Percentiles rank a stretch among this genome's conserved stretches.
These are phyloP conservation scores for Moelleriella libera DNA, from an alignment of 2,329 filamentous ascomycete species.

Conservation along the genomic window DNA sequence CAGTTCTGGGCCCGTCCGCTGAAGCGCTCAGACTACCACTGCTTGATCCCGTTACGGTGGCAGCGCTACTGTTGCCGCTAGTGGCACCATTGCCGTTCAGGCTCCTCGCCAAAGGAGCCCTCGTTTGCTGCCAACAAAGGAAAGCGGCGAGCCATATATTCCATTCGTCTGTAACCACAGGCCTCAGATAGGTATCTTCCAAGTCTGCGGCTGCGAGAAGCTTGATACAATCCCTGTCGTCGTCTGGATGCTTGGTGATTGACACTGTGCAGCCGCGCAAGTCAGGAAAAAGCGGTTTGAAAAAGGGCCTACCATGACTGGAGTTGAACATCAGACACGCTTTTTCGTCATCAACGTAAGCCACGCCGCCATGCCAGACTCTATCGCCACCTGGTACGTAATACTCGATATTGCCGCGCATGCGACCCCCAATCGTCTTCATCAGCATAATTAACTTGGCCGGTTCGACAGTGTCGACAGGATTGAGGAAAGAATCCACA, in stretches of 20 bases:
- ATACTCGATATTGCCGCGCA: conserved; percentile 68
- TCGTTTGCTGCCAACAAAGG: conserved; percentile 68
- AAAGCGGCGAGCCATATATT: conserved; percentile 71
- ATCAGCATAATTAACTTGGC: conserved; percentile 62
- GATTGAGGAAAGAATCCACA: conserved; percentile 44
- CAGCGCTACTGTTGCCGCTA: conserved; percentile 15
- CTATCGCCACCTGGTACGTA: conserved; percentile 40
- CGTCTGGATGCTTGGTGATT: conserved; percentile 32
- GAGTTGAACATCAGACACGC: conserved; percentile 64
- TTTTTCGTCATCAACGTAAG: conserved; percentile 64
- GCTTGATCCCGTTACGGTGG: conserved; percentile 24
- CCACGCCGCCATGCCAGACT: conserved; percentile 57
- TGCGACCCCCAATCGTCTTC: conserved; percentile 63
- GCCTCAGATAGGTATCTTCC: conserved; percentile 50
- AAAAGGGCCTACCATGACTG: conserved; percentile 49
- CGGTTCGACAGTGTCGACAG: conserved; percentile 51
- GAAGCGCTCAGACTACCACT: conserved; percentile 25
- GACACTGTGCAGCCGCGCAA: conserved; percentile 60
- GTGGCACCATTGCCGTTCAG: conserved; percentile 24
- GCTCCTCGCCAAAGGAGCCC: conserved; percentile 39
- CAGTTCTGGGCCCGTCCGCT: conserved; percentile 17
- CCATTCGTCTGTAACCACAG: conserved; percentile 49
- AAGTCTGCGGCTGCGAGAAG: conserved; percentile 35
- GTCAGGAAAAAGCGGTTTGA: conserved; percentile 56
- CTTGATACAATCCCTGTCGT: conserved; percentile 35